phyloP scores from a whole-genome alignment of 208 protist species.

The Trypanosoma brucei region DNA sequence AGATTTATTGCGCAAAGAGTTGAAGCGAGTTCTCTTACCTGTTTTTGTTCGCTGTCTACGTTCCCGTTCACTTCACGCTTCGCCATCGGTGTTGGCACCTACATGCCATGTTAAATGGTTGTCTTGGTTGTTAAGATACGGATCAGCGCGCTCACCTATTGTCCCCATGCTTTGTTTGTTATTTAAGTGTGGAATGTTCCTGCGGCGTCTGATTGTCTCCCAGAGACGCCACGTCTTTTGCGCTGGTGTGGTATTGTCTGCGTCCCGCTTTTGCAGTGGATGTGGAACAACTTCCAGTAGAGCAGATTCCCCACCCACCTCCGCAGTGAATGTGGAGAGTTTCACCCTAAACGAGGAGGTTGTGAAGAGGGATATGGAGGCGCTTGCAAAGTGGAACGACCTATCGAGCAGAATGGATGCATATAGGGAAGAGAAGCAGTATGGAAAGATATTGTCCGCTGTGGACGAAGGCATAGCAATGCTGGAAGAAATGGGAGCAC shows the following conservation, averaged over 20 bases:
- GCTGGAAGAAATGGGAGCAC: conserved; percentile 58
- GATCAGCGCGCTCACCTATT: too few species aligned
- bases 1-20: too few species aligned
- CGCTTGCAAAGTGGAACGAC: conserved; percentile 64
- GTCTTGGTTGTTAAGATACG: too few species aligned
- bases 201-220: conserved; percentile 10
- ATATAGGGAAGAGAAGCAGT: conserved; percentile 30
- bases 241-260: neutral
- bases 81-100: too few species aligned
- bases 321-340: conserved; percentile 76
- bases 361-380: conserved; percentile 68
- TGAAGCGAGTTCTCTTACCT: too few species aligned
- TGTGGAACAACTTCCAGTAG: neutral
- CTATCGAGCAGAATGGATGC: conserved; percentile 54
- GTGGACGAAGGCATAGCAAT: conserved; percentile 55
- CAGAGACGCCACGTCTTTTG: neutral
- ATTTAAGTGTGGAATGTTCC: neutral
- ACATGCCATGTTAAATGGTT: too few species aligned
- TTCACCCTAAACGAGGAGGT: conserved; percentile 86
- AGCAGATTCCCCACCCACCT: conserved; percentile 1
- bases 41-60: too few species aligned
- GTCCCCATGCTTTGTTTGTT: too few species aligned
- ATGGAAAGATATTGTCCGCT: conserved; percentile 37
- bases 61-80: too few species aligned
- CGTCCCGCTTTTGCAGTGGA: neutral